A percentile compares a stretch with the other conserved stretches of the same genome.
Evolutionary conservation across 179 eudicot species (phyloP).

Genomic region (Beta macrorhiza): DNA sequence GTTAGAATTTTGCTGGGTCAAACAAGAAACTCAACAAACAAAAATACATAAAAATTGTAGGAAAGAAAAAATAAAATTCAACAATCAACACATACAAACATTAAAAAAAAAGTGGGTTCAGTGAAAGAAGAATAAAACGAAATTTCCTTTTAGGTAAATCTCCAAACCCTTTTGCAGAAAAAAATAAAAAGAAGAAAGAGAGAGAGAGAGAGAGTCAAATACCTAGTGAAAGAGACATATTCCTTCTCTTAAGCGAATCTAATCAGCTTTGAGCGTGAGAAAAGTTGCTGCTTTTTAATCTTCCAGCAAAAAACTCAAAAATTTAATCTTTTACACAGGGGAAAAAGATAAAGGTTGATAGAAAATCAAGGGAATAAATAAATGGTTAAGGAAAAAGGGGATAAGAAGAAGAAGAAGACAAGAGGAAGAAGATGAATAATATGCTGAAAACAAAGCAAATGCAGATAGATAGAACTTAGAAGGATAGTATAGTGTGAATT

Average conservation of each 20-base stretch:
- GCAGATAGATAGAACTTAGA: not conserved
- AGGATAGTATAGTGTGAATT: not conserved
- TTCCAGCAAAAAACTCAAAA: constrained; percentile 22
- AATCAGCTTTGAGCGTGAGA: constrained; percentile 19
- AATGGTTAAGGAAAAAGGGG: not conserved
- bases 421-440: not conserved
- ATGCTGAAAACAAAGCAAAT: constrained; percentile 24
- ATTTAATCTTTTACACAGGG: constrained; percentile 18
- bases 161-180: constrained; percentile 20
- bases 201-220: constrained; percentile 22
- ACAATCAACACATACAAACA: not conserved
- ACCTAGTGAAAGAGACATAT: constrained; percentile 41
- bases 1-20: constrained; percentile 31
- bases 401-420: constrained; percentile 11
- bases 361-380: not conserved
- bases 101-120: constrained; percentile 14
- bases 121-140: constrained; percentile 22
- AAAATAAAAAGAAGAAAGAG: constrained; percentile 12
- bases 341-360: not conserved
- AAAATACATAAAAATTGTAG: constrained; percentile 1
- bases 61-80: not conserved
- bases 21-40: constrained; percentile 25
- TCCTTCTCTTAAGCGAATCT: constrained; percentile 29
- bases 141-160: constrained; percentile 33
- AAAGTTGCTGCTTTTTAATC: constrained; percentile 24